phyloP scores from a whole-genome alignment of 2,329 filamentous ascomycete species.

The Ramularia collo-cygni region DNA sequence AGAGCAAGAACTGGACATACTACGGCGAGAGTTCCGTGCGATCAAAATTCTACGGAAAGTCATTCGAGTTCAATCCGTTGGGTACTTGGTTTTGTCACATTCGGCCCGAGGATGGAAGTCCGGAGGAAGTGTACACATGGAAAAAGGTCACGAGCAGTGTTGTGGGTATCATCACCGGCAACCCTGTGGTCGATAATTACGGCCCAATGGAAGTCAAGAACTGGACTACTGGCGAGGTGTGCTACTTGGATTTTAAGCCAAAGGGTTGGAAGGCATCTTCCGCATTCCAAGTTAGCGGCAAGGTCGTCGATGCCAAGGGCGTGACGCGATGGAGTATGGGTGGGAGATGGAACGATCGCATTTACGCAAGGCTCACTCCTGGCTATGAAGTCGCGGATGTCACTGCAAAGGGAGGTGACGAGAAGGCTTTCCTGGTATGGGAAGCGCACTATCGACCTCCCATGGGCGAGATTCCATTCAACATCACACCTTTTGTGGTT shows the following conservation, averaged over 20 bases:
- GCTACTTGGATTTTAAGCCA: conserved; percentile 83
- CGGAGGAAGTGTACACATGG: conserved; percentile 83
- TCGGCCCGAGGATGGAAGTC: conserved; percentile 63
- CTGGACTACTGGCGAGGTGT: conserved; percentile 90
- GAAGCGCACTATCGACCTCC: conserved; percentile 72
- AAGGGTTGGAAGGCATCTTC: conserved; percentile 93
- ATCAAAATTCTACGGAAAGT: conserved; percentile 96
- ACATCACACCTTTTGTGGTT: conserved; percentile 90
- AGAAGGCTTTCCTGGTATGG: conserved; percentile 83
- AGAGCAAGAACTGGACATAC: conserved; percentile 92
- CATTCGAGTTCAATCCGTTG: conserved; percentile 92
- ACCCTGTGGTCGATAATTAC: conserved; percentile 95
- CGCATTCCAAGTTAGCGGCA: conserved; percentile 81
- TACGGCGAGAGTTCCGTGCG: conserved; percentile 90
- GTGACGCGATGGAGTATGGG: conserved; percentile 82
- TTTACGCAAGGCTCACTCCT: conserved; percentile 87
- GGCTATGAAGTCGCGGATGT: conserved; percentile 70
- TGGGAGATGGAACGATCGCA: conserved; percentile 93
- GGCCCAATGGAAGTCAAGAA: conserved; percentile 97
- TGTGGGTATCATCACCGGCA: conserved; percentile 96
- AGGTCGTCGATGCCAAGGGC: conserved; percentile 73
- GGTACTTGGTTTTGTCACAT: conserved; percentile 95
- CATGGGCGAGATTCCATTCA: conserved; percentile 73
- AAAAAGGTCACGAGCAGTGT: conserved; percentile 97
- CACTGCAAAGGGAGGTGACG: conserved; percentile 37